These are phyloP conservation scores for Gnomoniopsis smithogilvyi DNA, from an alignment of 2,329 filamentous ascomycete species.

Conservation along the genomic window DNA sequence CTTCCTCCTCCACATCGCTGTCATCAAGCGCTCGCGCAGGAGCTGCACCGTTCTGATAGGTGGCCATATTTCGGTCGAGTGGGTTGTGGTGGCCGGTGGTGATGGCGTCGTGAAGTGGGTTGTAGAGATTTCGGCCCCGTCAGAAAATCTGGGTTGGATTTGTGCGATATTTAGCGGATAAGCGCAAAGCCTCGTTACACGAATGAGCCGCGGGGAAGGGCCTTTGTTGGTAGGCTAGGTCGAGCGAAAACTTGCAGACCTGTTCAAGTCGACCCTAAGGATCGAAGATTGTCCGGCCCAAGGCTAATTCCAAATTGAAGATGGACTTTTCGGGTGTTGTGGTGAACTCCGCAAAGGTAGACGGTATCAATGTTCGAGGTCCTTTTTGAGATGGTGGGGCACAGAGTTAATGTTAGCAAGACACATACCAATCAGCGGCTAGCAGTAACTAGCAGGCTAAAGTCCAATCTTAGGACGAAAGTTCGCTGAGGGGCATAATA, in stretches of 20 bases:
- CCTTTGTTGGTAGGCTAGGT: background rate
- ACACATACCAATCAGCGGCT: background rate
- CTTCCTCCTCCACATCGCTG: conserved; percentile 94
- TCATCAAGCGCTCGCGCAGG: conserved; percentile 64
- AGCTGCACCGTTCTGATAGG: conserved; percentile 59
- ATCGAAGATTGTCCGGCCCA: too few relatives aligned
- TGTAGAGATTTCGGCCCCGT: conserved; percentile 20
- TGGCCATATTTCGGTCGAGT: conserved; percentile 52
- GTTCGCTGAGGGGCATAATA: too few relatives aligned
- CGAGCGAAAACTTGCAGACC: background rate
- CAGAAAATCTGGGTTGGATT: conserved; percentile 11
- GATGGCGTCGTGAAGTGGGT: conserved; percentile 29
- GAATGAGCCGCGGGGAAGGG: background rate
- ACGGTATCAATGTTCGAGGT: background rate
- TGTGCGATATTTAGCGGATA: conserved; percentile 15
- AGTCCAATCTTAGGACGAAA: too few relatives aligned
- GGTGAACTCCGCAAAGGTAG: too few relatives aligned
- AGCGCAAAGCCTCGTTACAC: conserved; percentile 17
- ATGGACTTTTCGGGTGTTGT: too few relatives aligned
- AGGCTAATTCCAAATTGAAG: too few relatives aligned
- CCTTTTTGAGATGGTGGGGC: background rate
- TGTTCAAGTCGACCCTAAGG: background rate
- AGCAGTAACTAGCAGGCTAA: too few relatives aligned
- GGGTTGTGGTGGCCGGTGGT: conserved; percentile 27
- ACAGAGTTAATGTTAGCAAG: background rate